Conservation (phyloP, 2,329 filamentous ascomycete genomes). For the Colletotrichum magnum region DNA sequence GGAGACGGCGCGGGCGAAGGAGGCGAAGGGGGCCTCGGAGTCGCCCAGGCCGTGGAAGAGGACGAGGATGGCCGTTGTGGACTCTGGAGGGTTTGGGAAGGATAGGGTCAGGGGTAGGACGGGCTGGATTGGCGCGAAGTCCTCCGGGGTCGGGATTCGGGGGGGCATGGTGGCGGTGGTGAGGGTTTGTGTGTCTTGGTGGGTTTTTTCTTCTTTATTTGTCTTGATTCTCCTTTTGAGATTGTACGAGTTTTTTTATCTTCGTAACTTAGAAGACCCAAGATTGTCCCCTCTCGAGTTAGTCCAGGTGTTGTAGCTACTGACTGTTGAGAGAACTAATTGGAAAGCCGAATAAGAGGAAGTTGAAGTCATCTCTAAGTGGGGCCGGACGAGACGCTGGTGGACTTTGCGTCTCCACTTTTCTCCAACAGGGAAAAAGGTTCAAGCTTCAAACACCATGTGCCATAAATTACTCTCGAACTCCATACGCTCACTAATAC, state of each 20-base stretch:
- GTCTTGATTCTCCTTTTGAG: no score
- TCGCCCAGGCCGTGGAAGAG: conserved; percentile 91
- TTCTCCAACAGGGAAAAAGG: conserved; percentile 26
- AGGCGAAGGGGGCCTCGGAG: conserved; percentile 76
- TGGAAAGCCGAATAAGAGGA: neutral
- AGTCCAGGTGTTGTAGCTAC: neutral
- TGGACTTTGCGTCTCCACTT: conserved; percentile 22
- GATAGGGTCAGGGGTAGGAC: conserved; percentile 61
- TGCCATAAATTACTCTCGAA: conserved; percentile 18
- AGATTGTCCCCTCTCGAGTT: neutral
- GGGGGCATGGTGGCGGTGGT: conserved; percentile 54
- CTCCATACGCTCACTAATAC: no score
- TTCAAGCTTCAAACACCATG: conserved; percentile 33
- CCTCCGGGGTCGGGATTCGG: conserved; percentile 64
- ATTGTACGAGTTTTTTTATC: neutral
- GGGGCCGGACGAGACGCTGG: conserved; percentile 5
- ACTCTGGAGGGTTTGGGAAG: conserved; percentile 68
- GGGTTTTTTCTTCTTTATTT: neutral
- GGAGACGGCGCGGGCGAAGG: conserved; percentile 76
- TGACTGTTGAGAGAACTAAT: neutral
- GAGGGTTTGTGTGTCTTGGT: neutral
- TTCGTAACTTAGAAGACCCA: no score
- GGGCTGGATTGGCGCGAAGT: conserved; percentile 62
- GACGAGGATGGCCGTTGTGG: conserved; percentile 81
- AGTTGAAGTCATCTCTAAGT: conserved; percentile 37